phyloP scores from a whole-genome alignment of 306 rosid genomes.

The Astragalus glycyphyllos region DNA sequence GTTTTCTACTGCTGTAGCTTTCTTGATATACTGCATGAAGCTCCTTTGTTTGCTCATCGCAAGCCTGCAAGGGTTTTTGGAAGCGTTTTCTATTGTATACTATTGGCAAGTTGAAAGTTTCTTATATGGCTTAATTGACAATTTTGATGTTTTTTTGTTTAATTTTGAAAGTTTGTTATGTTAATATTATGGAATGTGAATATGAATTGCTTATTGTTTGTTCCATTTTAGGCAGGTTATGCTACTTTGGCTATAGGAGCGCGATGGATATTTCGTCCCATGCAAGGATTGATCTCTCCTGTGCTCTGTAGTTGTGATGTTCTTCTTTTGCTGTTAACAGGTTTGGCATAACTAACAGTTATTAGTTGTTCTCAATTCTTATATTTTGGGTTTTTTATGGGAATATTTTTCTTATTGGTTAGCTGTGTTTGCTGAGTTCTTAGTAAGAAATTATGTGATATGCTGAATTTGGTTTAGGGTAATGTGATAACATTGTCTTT shows the following conservation, averaged over 20 bases:
- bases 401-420: constrained; percentile 27
- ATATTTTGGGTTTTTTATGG: constrained; percentile 12
- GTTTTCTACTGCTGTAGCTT: constrained; percentile 52
- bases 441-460: not conserved
- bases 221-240: constrained; percentile 73
- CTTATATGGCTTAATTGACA: constrained; percentile 11
- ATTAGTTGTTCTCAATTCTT: constrained; percentile 19
- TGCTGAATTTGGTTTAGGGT: constrained; percentile 19
- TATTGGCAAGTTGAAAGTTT: constrained; percentile 60
- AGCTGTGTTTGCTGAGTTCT: not conserved
- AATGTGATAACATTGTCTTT: not conserved
- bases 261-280: constrained; percentile 74
- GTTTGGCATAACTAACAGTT: constrained; percentile 44
- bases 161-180: not conserved
- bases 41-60: constrained; percentile 92
- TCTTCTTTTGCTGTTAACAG: constrained; percentile 80
- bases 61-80: constrained; percentile 81
- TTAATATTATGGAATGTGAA: not conserved
- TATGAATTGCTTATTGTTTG: constrained; percentile 36
- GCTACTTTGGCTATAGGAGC: constrained; percentile 74
- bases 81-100: constrained; percentile 76
- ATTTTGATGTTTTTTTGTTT: constrained; percentile 5
- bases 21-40: constrained; percentile 92
- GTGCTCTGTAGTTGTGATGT: constrained; percentile 89
- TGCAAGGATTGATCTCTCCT: constrained; percentile 52